Conservation (phyloP, 192 early-diverging fungal genomes). For the Backusella tuberculispora region DNA sequence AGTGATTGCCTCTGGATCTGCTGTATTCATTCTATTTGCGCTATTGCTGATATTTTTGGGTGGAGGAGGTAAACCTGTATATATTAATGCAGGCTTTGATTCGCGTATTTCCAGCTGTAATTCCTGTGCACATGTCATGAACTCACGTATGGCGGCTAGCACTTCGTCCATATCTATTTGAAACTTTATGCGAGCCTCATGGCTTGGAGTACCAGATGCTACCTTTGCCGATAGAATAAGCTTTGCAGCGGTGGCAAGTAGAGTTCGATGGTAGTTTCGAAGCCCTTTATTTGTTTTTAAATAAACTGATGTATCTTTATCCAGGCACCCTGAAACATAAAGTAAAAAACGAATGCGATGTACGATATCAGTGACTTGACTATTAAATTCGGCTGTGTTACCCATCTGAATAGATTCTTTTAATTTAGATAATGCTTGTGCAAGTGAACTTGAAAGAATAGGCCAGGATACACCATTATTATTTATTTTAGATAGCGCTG, state of each 20-base stretch:
- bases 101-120: constrained; percentile 38
- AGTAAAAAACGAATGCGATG: constrained; percentile 74
- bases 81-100: constrained; percentile 18
- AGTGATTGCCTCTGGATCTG: constrained; percentile 14
- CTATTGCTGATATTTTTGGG: neutral
- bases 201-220: constrained; percentile 66
- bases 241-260: constrained; percentile 72
- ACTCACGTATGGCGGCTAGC: constrained; percentile 64
- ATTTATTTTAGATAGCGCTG: neutral
- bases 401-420: constrained; percentile 42
- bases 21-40: neutral
- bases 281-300: constrained; percentile 44
- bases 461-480: constrained; percentile 44
- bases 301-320: constrained; percentile 56
- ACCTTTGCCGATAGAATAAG: constrained; percentile 74
- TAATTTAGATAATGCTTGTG: constrained; percentile 58
- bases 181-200: constrained; percentile 70
- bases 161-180: constrained; percentile 63
- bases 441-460: constrained; percentile 49
- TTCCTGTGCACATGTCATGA: constrained; percentile 60
- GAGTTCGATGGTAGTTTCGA: constrained; percentile 40
- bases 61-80: constrained; percentile 14
- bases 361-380: constrained; percentile 57
- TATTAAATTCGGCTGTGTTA: neutral
- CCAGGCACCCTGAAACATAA: constrained; percentile 59